Conservation (phyloP, 441 rosid species). For the Mallotus repandus region DNA sequence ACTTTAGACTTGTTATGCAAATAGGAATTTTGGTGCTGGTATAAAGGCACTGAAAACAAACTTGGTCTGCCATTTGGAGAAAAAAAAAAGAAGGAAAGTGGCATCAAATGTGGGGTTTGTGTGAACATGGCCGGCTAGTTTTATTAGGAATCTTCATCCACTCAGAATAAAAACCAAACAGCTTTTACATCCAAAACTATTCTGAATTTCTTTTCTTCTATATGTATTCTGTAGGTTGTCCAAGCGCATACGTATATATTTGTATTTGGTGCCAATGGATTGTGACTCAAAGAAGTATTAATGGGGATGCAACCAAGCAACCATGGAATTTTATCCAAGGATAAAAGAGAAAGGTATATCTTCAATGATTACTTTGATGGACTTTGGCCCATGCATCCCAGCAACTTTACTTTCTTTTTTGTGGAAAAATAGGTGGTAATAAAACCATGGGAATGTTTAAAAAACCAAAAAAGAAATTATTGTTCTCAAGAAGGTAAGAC, state of each 20-base stretch:
- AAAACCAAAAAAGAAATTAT: no score
- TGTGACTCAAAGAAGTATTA: neutral
- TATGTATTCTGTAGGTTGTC: no score
- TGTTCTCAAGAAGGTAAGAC: no score
- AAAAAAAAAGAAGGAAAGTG: neutral
- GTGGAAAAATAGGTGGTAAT: neutral
- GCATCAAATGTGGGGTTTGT: slow-evolving; percentile 10
- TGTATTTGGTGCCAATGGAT: neutral
- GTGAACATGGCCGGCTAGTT: slow-evolving; percentile 4
- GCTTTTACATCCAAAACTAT: neutral
- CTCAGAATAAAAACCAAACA: neutral
- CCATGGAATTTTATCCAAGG: slow-evolving; percentile 3
- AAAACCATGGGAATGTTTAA: neutral
- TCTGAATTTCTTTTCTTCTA: neutral
- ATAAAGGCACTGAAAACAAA: neutral
- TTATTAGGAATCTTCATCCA: neutral
- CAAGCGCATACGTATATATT: no score
- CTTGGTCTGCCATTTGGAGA: slow-evolving; percentile 7
- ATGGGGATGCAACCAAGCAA: slow-evolving; percentile 9
- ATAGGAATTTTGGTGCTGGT: neutral
- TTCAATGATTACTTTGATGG: neutral
- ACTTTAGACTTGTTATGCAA: neutral
- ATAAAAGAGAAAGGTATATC: neutral
- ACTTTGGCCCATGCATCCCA: slow-evolving; percentile 3
- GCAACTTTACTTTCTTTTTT: neutral